These are phyloP conservation scores for Mariannaea elegans DNA, from an alignment of 2,329 filamentous ascomycete genomes.

Conservation along the genomic window DNA sequence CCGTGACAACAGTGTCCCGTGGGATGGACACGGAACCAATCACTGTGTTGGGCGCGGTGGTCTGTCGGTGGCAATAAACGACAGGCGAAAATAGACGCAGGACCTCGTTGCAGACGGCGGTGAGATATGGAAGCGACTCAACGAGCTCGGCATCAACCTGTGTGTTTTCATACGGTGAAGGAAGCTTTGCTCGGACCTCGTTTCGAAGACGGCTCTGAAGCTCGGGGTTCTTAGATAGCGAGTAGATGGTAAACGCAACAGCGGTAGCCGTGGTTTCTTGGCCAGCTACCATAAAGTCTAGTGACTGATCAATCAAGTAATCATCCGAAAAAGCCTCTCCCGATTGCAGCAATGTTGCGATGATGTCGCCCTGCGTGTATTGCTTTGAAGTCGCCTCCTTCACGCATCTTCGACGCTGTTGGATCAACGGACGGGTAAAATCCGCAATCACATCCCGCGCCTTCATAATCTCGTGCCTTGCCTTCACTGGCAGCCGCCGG, in stretches of 20 bases:
- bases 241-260: slow-evolving; percentile 7
- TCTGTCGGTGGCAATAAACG: slow-evolving; percentile 18
- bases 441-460: slow-evolving; percentile 20
- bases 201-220: slow-evolving; percentile 11
- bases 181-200: slow-evolving; percentile 12
- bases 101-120: slow-evolving; percentile 17
- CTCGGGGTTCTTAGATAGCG: slow-evolving; percentile 9
- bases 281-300: slow-evolving; percentile 13
- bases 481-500: slow-evolving; percentile 17
- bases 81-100: slow-evolving; percentile 11
- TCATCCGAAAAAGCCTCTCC: slow-evolving; percentile 21
- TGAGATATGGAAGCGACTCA: slow-evolving; percentile 16
- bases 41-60: background rate
- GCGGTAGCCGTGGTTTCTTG: slow-evolving; percentile 17
- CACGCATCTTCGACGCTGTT: slow-evolving; percentile 15
- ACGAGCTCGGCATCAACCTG: slow-evolving; percentile 9
- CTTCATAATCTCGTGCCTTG: slow-evolving; percentile 21
- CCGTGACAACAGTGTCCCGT: slow-evolving; percentile 7
- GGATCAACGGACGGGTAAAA: slow-evolving; percentile 24
- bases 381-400: background rate
- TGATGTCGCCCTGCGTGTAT: slow-evolving; percentile 22
- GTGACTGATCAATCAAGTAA: slow-evolving; percentile 21
- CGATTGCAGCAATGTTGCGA: slow-evolving; percentile 24
- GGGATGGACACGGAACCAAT: slow-evolving; percentile 8
- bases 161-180: background rate